Conservation (phyloP, 768 basidiomycete genomes). For the Tubosaeta sp. region DNA sequence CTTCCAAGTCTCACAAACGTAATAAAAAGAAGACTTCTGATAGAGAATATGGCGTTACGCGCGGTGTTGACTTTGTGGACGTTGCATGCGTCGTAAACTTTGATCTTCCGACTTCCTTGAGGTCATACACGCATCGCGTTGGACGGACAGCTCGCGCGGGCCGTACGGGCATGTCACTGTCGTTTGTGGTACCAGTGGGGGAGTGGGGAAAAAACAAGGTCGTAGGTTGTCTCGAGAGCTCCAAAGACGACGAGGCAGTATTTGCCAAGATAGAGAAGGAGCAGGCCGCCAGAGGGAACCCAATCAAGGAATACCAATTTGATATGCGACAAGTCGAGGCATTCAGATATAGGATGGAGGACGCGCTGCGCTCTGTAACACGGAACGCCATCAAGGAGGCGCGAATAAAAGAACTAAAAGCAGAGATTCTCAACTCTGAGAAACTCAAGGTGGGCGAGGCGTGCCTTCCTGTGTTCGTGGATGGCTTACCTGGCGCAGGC, state of each 20-base stretch:
- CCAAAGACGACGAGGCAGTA: constrained; percentile 64
- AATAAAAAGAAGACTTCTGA: constrained; percentile 51
- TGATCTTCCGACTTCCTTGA: constrained; percentile 85
- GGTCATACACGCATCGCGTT: constrained; percentile 91
- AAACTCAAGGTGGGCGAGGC: constrained; percentile 77
- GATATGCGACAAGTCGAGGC: constrained; percentile 96
- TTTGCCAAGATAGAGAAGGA: constrained; percentile 71
- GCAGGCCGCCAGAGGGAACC: constrained; percentile 54
- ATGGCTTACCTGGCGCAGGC: constrained; percentile 48
- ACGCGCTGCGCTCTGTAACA: constrained; percentile 87
- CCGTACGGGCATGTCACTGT: constrained; percentile 85
- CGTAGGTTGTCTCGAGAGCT: constrained; percentile 63
- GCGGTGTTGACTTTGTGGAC: constrained; percentile 95
- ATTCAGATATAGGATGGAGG: constrained; percentile 97
- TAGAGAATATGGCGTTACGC: constrained; percentile 88
- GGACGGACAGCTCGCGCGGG: constrained; percentile 97
- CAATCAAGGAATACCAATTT: constrained; percentile 85
- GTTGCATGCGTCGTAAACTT: constrained; percentile 98
- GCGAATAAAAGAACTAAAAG: constrained; percentile 86
- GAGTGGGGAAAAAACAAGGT: constrained; percentile 74
- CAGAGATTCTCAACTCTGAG: constrained; percentile 91
- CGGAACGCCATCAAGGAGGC: constrained; percentile 85
- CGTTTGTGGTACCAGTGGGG: constrained; percentile 71
- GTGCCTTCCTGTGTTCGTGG: neutral
- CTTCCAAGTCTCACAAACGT: constrained; percentile 45